Percentiles rank a stretch among this genome's conserved stretches.
Evolutionary conservation across 768 basidiomycete genomes (phyloP).

Genomic region (Melanogaster broomeanus): DNA sequence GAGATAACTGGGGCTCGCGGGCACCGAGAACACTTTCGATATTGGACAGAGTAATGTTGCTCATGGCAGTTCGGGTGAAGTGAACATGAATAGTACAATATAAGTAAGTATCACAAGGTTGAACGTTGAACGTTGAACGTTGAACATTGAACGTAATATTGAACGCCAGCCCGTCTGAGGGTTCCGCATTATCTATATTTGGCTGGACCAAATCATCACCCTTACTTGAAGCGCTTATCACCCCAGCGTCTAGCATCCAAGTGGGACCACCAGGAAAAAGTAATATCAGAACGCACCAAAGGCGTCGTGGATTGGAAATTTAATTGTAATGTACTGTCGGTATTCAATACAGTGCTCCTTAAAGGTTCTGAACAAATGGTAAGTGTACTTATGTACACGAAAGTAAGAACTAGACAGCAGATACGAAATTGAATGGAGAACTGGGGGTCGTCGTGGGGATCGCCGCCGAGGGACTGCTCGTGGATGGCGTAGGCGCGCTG

Average conservation of each 20-base stretch:
- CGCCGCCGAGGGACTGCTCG: not conserved
- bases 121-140: too few relatives aligned
- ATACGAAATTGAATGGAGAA: slow-evolving; percentile 3
- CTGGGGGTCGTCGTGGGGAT: not conserved
- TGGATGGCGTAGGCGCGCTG: not conserved
- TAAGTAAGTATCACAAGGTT: too few relatives aligned
- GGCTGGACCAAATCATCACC: too few relatives aligned
- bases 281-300: not conserved
- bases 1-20: slow-evolving; percentile 8
- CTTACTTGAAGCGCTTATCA: too few relatives aligned
- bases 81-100: too few relatives aligned
- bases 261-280: not conserved
- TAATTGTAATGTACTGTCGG: not conserved
- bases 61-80: slow-evolving; percentile 1
- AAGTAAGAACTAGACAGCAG: not conserved
- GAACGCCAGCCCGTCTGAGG: too few relatives aligned
- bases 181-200: too few relatives aligned
- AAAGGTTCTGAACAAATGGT: not conserved
- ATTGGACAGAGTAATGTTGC: slow-evolving; percentile 18
- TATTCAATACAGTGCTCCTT: not conserved
- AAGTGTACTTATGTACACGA: not conserved
- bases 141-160: too few relatives aligned
- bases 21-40: slow-evolving; percentile 15
- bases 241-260: too few relatives aligned
- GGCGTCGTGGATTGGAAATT: not conserved